A percentile compares a stretch with the other conserved stretches of the same genome.
phyloP scores from a whole-genome alignment of 139 green algal genomes.

The Spirogloea muscicola region DNA sequence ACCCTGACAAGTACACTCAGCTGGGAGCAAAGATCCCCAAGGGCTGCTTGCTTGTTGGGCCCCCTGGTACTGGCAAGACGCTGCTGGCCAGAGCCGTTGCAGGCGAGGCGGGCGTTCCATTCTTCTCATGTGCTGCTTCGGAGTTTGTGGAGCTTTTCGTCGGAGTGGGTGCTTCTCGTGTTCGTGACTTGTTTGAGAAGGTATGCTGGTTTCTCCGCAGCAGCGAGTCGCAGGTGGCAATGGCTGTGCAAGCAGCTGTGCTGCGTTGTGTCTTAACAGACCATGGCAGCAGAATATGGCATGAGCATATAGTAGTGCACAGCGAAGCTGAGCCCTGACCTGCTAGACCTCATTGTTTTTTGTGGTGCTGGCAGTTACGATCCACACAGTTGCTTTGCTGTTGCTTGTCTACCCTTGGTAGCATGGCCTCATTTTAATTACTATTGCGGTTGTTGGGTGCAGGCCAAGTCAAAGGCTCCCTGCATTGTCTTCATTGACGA shows the following conservation, averaged over 20 bases:
- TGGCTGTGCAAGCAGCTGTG: not conserved
- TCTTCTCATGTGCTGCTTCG: constrained; percentile 87
- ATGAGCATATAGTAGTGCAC: no score
- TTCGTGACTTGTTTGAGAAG: constrained; percentile 87
- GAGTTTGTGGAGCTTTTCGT: constrained; percentile 99
- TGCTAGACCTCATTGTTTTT: no score
- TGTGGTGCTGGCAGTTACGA: no score
- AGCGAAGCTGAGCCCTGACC: no score
- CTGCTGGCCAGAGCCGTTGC: constrained; percentile 86
- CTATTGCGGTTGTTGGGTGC: no score
- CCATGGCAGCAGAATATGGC: no score
- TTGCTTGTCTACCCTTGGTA: no score
- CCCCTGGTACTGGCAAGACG: constrained; percentile 85
- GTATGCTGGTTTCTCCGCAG: no score
- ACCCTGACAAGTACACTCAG: constrained; percentile 90
- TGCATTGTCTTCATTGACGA: constrained; percentile 99
- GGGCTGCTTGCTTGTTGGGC: constrained; percentile 89
- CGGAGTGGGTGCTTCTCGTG: constrained; percentile 87
- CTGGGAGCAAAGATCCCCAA: constrained; percentile 96
- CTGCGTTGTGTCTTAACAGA: no score
- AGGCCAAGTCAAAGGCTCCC: constrained; percentile 85
- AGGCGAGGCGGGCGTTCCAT: constrained; percentile 94
- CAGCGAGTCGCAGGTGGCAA: not conserved
- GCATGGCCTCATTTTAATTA: no score
- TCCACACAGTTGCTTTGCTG: no score